phyloP scores from a whole-genome alignment of 2,329 filamentous ascomycete genomes.

The Neonectria magnoliae region DNA sequence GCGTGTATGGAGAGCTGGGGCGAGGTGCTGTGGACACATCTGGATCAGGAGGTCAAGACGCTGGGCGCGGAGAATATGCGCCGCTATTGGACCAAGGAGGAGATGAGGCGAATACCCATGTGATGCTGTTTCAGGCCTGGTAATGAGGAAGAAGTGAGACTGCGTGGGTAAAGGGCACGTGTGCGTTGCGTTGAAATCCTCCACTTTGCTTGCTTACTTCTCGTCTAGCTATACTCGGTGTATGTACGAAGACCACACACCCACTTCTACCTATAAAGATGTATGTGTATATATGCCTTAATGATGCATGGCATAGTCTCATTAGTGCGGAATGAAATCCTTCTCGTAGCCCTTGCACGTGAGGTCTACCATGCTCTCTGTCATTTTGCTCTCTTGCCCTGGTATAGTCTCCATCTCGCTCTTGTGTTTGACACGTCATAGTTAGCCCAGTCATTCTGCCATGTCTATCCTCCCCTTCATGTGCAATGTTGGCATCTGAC shows the following conservation, averaged over 20 bases:
- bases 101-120: constrained; percentile 77
- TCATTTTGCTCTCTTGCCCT: background rate
- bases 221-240: constrained; percentile 17
- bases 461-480: background rate
- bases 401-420: background rate
- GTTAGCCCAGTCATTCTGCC: background rate
- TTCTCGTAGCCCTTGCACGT: constrained; percentile 4
- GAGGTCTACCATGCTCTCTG: background rate
- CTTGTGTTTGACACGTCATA: background rate
- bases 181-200: background rate
- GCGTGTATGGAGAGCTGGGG: constrained; percentile 81
- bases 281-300: constrained; percentile 17
- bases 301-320: constrained; percentile 3
- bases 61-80: constrained; percentile 89
- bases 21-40: constrained; percentile 80
- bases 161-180: background rate
- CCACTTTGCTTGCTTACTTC: constrained; percentile 14
- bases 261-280: constrained; percentile 15
- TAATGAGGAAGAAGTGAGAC: background rate
- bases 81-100: constrained; percentile 79
- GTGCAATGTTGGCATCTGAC: constrained; percentile 5
- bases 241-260: constrained; percentile 9
- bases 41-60: constrained; percentile 84
- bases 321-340: constrained; percentile 15
- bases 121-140: constrained; percentile 47